These are phyloP conservation scores for Sutorius australiensis DNA, from an alignment of 768 basidiomycete species.

Conservation along the genomic window DNA sequence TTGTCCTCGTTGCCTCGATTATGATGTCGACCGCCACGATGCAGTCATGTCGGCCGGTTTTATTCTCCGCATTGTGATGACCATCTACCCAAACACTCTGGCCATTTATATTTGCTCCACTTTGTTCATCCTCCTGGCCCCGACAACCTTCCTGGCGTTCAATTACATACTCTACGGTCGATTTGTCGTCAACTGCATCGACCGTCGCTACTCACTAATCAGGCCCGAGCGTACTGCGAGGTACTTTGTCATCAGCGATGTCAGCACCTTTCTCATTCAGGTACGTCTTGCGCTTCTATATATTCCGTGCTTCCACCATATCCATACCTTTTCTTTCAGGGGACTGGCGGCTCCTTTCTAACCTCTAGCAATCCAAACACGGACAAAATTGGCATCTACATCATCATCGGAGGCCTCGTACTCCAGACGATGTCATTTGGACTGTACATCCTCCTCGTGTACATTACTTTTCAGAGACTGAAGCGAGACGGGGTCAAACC, in stretches of 20 bases:
- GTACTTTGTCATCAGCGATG: conserved; percentile 28
- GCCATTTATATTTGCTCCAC: conserved; percentile 14
- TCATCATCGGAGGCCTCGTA: conserved; percentile 26
- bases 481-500: conserved; percentile 2
- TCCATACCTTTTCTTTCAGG: conserved; percentile 5
- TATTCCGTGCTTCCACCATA: not conserved
- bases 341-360: conserved; percentile 20
- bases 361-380: conserved; percentile 4
- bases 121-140: conserved; percentile 26
- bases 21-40: not conserved
- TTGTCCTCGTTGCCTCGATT: not conserved
- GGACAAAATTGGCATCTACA: conserved; percentile 5
- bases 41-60: conserved; percentile 23
- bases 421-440: conserved; percentile 27
- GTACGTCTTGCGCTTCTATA: conserved; percentile 2
- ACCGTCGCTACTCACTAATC: conserved; percentile 21
- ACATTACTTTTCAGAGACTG: conserved; percentile 11
- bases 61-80: conserved; percentile 17
- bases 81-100: conserved; percentile 18
- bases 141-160: conserved; percentile 31
- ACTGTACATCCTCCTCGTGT: conserved; percentile 17
- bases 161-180: conserved; percentile 33
- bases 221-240: conserved; percentile 22
- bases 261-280: conserved; percentile 28
- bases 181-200: conserved; percentile 18